Conservation (phyloP, 345 rosid genomes). For the Acer campestre region DNA sequence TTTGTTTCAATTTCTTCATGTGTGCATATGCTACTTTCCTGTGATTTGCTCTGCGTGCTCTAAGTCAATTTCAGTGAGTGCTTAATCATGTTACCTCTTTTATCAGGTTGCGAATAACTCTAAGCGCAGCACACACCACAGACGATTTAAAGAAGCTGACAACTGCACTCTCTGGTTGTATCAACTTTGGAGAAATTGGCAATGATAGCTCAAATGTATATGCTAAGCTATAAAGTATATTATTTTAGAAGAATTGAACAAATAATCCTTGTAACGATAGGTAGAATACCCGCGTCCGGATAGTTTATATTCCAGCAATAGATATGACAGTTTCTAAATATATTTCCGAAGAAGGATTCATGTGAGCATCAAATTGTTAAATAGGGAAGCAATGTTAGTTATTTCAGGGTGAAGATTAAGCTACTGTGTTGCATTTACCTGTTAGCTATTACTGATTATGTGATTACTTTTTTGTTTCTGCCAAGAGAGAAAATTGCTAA, state of each 20-base stretch:
- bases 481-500: too few species aligned
- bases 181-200: slow-evolving; percentile 45
- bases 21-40: too few species aligned
- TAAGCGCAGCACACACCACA: slow-evolving; percentile 67
- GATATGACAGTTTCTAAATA: background rate
- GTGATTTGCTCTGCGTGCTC: too few species aligned
- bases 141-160: slow-evolving; percentile 82
- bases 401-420: too few species aligned
- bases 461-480: too few species aligned
- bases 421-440: too few species aligned
- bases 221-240: slow-evolving; percentile 44
- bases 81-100: background rate
- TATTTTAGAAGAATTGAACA: background rate
- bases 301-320: background rate
- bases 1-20: slow-evolving; percentile 24
- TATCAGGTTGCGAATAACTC: slow-evolving; percentile 75
- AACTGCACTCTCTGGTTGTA: slow-evolving; percentile 55
- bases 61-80: too few species aligned
- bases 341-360: too few species aligned
- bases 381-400: too few species aligned
- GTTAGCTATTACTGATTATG: too few species aligned
- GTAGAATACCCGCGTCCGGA: background rate
- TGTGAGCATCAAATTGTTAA: too few species aligned
- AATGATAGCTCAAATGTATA: slow-evolving; percentile 31
- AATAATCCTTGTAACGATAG: background rate